Percentiles rank a stretch among this genome's conserved stretches.
These are phyloP conservation scores for Arxiozyma heterogenica DNA, from an alignment of 1,139 yeast species.

Conservation along the genomic window DNA sequence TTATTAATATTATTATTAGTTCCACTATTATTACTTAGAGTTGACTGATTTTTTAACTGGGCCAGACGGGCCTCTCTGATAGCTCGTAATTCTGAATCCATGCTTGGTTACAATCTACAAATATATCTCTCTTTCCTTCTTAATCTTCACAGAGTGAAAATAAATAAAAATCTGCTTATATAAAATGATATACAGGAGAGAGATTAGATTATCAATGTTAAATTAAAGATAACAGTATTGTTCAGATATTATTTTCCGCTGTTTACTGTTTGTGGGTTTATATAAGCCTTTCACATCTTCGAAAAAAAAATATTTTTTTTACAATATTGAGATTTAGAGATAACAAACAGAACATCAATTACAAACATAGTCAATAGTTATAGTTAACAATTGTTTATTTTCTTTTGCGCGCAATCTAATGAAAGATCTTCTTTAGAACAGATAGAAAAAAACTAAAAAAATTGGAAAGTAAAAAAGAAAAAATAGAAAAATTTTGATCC, in stretches of 20 bases:
- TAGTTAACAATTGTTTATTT: too few relatives aligned
- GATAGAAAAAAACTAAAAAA: too few relatives aligned
- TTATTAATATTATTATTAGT: slow-evolving; percentile 15
- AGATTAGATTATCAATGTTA: too few relatives aligned
- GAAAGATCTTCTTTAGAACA: not conserved
- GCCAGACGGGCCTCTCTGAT: slow-evolving; percentile 81
- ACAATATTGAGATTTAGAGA: too few relatives aligned
- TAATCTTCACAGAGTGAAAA: not conserved
- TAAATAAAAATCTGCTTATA: too few relatives aligned
- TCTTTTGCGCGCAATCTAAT: not conserved
- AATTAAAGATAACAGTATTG: too few relatives aligned
- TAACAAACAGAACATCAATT: not conserved
- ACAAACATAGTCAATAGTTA: not conserved
- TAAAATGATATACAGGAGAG: not conserved
- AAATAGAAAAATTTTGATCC: not conserved
- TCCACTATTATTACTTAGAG: slow-evolving; percentile 33
- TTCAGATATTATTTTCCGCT: not conserved
- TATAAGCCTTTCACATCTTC: too few relatives aligned
- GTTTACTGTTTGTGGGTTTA: not conserved
- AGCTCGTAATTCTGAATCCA: slow-evolving; percentile 76
- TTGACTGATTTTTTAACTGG: slow-evolving; percentile 57
- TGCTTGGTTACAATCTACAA: slow-evolving; percentile 1
- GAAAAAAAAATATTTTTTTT: not conserved
- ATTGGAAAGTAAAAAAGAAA: not conserved
- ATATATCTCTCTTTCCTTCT: not conserved